Percentiles rank a stretch among this genome's conserved stretches.
These are phyloP conservation scores for Chaetomidium leptoderma DNA, from an alignment of 495 filamentous ascomycete species.

Conservation along the genomic window DNA sequence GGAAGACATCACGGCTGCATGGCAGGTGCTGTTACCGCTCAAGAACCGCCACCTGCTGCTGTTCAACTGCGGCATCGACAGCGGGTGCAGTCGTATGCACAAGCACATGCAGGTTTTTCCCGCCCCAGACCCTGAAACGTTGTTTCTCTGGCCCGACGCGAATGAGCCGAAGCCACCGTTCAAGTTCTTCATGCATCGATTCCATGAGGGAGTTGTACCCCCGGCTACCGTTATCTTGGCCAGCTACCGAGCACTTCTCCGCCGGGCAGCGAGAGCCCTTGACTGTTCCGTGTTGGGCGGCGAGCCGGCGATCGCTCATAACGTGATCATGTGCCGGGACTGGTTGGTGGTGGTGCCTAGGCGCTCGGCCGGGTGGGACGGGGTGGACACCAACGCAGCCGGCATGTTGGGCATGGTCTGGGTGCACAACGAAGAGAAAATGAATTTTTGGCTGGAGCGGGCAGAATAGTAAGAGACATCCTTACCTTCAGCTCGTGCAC, in stretches of 20 bases:
- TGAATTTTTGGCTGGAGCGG: slow-evolving; percentile 30
- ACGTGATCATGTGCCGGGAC: slow-evolving; percentile 36
- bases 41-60: slow-evolving; percentile 24
- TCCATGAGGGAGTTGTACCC: slow-evolving; percentile 16
- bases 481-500: slow-evolving; percentile 9
- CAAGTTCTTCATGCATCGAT: slow-evolving; percentile 16
- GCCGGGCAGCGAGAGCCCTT: slow-evolving; percentile 23
- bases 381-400: slow-evolving; percentile 35
- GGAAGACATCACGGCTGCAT: slow-evolving; percentile 17
- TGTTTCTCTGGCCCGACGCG: slow-evolving; percentile 19
- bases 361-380: slow-evolving; percentile 21
- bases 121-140: slow-evolving; percentile 9
- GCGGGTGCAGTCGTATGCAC: slow-evolving; percentile 41
- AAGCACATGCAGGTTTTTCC: slow-evolving; percentile 45
- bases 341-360: slow-evolving; percentile 44
- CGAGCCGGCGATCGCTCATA: slow-evolving; percentile 34
- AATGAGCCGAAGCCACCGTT: slow-evolving; percentile 17
- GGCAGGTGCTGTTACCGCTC: slow-evolving; percentile 4
- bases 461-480: too few species aligned
- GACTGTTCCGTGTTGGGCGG: background rate
- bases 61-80: slow-evolving; percentile 38
- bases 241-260: slow-evolving; percentile 29
- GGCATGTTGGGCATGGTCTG: slow-evolving; percentile 43
- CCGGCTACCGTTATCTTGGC: slow-evolving; percentile 8
- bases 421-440: slow-evolving; percentile 27